phyloP scores from a whole-genome alignment of 23 red algal genomes.

The Chondrus crispus region DNA sequence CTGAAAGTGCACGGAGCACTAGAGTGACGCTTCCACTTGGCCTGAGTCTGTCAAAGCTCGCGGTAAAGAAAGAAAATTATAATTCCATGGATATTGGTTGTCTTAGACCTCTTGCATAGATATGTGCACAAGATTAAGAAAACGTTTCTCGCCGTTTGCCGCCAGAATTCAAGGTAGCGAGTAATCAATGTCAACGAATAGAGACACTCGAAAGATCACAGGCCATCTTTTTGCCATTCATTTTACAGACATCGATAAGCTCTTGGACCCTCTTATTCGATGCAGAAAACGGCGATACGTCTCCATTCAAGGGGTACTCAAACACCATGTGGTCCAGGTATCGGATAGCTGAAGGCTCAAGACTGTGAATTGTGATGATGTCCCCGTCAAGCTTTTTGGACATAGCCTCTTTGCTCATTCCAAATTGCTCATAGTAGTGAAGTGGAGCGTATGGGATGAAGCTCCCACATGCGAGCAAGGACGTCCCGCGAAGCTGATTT shows the following conservation, averaged over 20 bases:
- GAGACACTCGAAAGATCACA: constrained; percentile 21
- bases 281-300: constrained; percentile 24
- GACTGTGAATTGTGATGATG: constrained; percentile 46
- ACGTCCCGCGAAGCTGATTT: constrained; percentile 25
- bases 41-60: too few species aligned
- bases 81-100: too few species aligned
- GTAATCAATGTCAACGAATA: too few species aligned
- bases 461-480: constrained; percentile 44
- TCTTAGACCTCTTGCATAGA: too few species aligned
- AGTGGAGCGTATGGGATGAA: constrained; percentile 49
- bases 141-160: too few species aligned
- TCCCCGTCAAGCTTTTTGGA: constrained; percentile 37
- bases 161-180: too few species aligned
- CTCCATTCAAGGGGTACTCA: constrained; percentile 30
- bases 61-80: too few species aligned
- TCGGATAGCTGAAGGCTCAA: constrained; percentile 36
- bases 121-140: too few species aligned
- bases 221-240: constrained; percentile 46
- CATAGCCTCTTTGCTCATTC: constrained; percentile 52
- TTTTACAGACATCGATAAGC: constrained; percentile 25
- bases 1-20: too few species aligned
- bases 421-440: constrained; percentile 45
- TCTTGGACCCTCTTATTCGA: constrained; percentile 27
- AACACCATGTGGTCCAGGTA: constrained; percentile 36
- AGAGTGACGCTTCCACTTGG: too few species aligned